Evolutionary conservation across 208 protist species (phyloP), one percentile per base, ranked within the genome.

Genomic region (Trypanosoma conorhini): DNA sequence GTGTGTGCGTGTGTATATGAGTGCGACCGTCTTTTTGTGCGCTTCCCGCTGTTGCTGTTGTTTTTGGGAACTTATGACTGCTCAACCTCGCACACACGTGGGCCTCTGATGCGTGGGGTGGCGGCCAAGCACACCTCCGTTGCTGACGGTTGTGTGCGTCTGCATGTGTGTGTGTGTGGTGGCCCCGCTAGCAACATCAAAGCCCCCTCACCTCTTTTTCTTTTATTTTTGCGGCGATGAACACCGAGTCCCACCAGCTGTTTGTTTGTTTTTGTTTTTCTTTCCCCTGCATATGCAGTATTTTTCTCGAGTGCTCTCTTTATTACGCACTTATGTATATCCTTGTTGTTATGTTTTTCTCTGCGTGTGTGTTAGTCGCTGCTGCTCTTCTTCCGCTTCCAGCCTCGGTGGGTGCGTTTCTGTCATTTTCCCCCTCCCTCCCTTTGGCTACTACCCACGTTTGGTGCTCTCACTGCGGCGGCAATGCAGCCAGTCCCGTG

Each of bases 241-340:
- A 46, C 1, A 19, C 13, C 9, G 15, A 46, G 13, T 46, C 1
- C 5, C 19, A 5, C 28, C 28, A 5, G 5, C 0, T 61, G 3
- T 44, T 61, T 61, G 1, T 22, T 33, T 12, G 55, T 60, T 60
- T 60, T 60, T n/a, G 21, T 38, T 60, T 3, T 58, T 38, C 17
- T 38, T 56, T 9, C 24, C 51, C 8, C 12, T 8, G 21, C 22
- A 56, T 56, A 56, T 56, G 22, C 28, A 1, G 22, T 24, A 3
- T 30, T 59, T 19, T 59, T 17, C 31, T 5, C 55, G 15, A 19
- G 15, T 26, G 19, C 13, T 51, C 46, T 3, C 46, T 1, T 10
- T n/a, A 51, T 51, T 51, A 5, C 7, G 21, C 15, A 10, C 15
- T 22, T 51, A 51, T 51, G 15, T 51, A 10, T 51, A 2, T 51